Evolutionary conservation across 2,329 filamentous ascomycete genomes (phyloP), one percentile per base, ranked within the genome.

Genomic region (Neoscytalidium dimidiatum): DNA sequence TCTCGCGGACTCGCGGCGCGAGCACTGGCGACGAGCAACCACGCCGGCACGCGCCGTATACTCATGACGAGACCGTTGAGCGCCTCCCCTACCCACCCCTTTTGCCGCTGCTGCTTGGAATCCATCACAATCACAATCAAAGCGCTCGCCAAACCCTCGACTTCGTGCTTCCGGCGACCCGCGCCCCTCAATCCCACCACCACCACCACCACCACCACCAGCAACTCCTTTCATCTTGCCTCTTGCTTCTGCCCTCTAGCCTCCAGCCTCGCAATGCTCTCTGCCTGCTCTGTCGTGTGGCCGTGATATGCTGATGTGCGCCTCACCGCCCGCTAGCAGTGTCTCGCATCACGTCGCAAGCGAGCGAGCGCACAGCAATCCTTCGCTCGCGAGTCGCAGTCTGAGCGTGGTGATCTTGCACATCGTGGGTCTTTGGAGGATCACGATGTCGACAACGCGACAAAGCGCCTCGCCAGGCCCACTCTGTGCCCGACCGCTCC

Each of bases 351-450:
- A 33, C 56, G 49, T 21, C 28, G 19, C 56, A 60, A 60, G 56
- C 56, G 56, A 60, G 41, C 56, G 56, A 31, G 26, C 56, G 56
- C 56, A 31, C 56, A 44, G 56, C 56, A 44, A 60, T 60, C 56
- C 56, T 46, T 60, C 56, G 56, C 56, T 17, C 26, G 43, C 56
- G 56, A 33, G 21, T 29, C 23, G 23, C 53, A 29, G 53, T 60
- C 56, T 60, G 56, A 60, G 56, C 56, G 56, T 48, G 56, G 56
- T 46, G 56, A 60, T 60, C 56, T 46, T 19, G 56, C 56, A 46
- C 41, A 60, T 60, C 56, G 56, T 60, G 56, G 56, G 56, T 60
- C 56, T 46, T 43, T 33, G 56, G 56, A 60, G 56, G 56, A 60
- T 60, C 56, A 43, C 53, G 38, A 60, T 60, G 56, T 60, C 56